A percentile compares a stretch with the other conserved stretches of the same genome.
phyloP scores from a whole-genome alignment of 768 basidiomycete genomes.

The Trametes sanguinea region DNA sequence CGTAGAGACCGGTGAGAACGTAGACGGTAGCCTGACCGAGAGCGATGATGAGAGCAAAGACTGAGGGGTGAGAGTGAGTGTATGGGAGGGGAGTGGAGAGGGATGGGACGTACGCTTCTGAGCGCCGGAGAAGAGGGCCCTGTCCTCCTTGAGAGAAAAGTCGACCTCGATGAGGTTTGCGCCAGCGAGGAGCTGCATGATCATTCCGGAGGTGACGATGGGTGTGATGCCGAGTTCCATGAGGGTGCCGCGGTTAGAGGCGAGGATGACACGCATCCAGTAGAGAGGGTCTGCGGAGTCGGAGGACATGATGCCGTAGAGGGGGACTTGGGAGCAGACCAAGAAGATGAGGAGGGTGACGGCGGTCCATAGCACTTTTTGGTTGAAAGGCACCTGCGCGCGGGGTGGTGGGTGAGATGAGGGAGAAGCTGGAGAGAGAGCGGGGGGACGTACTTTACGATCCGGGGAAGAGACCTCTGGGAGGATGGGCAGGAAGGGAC shows the following conservation, averaged over 20 bases:
- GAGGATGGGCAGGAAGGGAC: conserved; percentile 94
- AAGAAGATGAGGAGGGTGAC: conserved; percentile 99
- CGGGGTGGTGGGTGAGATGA: background rate
- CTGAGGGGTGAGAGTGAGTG: conserved; percentile 42
- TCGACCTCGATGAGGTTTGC: conserved; percentile 98
- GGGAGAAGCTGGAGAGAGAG: background rate
- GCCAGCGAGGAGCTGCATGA: conserved; percentile 98
- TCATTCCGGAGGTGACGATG: conserved; percentile 98
- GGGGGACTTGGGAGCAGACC: conserved; percentile 97
- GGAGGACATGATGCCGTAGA: conserved; percentile 99
- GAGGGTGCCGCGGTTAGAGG: conserved; percentile 96
- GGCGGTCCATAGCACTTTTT: conserved; percentile 98
- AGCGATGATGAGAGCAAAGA: conserved; percentile 95
- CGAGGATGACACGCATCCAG: conserved; percentile 99
- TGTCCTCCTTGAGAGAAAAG: conserved; percentile 95
- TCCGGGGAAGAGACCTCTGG: conserved; percentile 98
- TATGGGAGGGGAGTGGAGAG: background rate
- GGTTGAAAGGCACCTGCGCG: conserved; percentile 91
- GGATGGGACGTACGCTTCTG: conserved; percentile 75
- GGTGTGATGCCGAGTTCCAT: conserved; percentile 99
- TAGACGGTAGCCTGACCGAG: conserved; percentile 97
- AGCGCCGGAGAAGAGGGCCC: conserved; percentile 92
- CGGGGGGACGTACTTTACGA: conserved; percentile 69
- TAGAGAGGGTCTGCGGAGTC: conserved; percentile 99
- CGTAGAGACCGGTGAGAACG: conserved; percentile 95